phyloP scores from a whole-genome alignment of 1,139 yeast species.

The Taiozyma sp. region DNA sequence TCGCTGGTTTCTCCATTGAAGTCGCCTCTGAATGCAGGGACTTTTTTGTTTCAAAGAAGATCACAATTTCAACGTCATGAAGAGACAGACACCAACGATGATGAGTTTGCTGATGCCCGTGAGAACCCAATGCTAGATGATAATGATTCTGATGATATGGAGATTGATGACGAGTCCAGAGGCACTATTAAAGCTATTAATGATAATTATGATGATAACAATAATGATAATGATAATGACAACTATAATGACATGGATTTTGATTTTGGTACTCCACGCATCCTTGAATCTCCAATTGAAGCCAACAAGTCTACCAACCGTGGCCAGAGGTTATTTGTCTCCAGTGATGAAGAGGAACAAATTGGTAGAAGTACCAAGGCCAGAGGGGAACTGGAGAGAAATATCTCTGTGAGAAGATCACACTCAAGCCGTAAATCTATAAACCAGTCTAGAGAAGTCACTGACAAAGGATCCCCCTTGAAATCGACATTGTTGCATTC shows the following conservation, averaged over 20 bases:
- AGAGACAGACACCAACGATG: conserved; percentile 6
- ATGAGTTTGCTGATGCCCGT: conserved; percentile 10
- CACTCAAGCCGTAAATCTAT: conserved; percentile 1
- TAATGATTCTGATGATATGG: conserved; percentile 18
- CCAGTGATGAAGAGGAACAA: conserved; percentile 9
- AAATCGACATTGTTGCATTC: conserved; percentile 16
- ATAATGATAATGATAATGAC: not conserved
- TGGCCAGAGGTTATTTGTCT: conserved; percentile 15
- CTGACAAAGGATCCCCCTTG: conserved; percentile 12
- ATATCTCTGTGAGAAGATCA: conserved; percentile 18
- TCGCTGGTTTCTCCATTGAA: conserved; percentile 5
- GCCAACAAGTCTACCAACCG: conserved; percentile 2
- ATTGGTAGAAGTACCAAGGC: conserved; percentile 1
- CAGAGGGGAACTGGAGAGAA: conserved; percentile 16
- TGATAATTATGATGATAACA: not conserved
- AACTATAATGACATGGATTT: conserved; percentile 1
- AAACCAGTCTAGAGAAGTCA: not conserved
- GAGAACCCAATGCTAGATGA: conserved; percentile 14
- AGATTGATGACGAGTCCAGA: conserved; percentile 17
- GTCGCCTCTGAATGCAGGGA: conserved; percentile 12
- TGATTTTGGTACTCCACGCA: conserved; percentile 5
- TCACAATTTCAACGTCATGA: not conserved
- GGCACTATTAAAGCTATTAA: conserved; percentile 14
- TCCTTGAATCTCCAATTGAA: conserved; percentile 4
- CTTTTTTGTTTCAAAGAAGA: not conserved